Evolutionary conservation across 306 rosid species (phyloP).

Genomic region (Medicago arabica): DNA sequence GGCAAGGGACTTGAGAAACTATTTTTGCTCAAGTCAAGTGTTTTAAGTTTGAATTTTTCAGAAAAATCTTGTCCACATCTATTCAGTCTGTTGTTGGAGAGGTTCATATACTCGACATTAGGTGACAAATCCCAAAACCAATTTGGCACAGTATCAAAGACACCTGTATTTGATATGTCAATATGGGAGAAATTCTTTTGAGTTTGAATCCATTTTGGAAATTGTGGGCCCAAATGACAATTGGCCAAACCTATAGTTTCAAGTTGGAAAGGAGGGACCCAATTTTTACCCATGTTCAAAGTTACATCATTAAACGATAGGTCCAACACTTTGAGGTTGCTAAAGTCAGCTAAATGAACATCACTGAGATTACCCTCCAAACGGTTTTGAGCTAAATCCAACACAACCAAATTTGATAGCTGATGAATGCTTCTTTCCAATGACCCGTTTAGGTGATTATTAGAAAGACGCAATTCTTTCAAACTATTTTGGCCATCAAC

Average conservation of each 20-base stretch:
- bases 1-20: slow-evolving; percentile 20
- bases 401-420: slow-evolving; percentile 9
- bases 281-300: slow-evolving; percentile 28
- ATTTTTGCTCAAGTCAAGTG: slow-evolving; percentile 11
- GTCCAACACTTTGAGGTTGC: slow-evolving; percentile 2
- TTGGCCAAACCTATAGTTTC: slow-evolving; percentile 16
- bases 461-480: slow-evolving; percentile 16
- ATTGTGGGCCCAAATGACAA: background rate
- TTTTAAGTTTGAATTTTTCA: background rate
- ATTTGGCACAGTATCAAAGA: slow-evolving; percentile 16
- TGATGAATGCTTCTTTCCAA: background rate
- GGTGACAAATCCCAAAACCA: slow-evolving; percentile 44
- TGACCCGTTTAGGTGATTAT: slow-evolving; percentile 24
- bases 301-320: slow-evolving; percentile 12
- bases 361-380: slow-evolving; percentile 22
- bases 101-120: background rate
- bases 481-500: background rate
- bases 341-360: background rate
- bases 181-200: slow-evolving; percentile 7
- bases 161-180: background rate
- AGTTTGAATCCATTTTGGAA: slow-evolving; percentile 37
- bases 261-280: slow-evolving; percentile 38
- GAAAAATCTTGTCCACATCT: slow-evolving; percentile 33
- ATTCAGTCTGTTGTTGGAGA: background rate
- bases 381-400: background rate